Evolutionary conservation across 2,329 filamentous ascomycete genomes (phyloP).

Genomic region (Aspergillus japonicus): DNA sequence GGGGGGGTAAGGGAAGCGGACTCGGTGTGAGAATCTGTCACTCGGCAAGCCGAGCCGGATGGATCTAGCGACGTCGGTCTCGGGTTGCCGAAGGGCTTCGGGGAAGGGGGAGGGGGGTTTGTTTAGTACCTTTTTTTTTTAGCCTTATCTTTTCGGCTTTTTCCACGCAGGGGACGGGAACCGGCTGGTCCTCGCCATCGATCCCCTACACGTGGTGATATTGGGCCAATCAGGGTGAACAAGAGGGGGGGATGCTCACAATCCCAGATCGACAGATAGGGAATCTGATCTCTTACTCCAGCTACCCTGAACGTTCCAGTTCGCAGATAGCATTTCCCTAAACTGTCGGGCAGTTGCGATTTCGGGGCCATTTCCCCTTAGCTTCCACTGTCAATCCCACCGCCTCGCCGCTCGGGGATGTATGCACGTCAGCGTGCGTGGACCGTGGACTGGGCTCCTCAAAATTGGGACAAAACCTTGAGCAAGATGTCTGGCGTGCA

Average conservation of each 20-base stretch:
- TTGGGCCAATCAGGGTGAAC: background rate
- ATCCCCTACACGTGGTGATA: background rate
- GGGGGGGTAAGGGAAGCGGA: background rate
- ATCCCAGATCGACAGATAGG: background rate
- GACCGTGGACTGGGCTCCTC: no score
- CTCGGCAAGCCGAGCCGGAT: background rate
- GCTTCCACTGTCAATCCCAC: background rate
- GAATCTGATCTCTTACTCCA: background rate
- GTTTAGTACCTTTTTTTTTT: background rate
- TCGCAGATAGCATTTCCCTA: background rate
- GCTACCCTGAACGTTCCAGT: background rate
- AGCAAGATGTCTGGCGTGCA: no score
- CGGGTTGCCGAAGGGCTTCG: background rate
- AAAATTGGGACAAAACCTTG: no score
- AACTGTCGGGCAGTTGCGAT: background rate
- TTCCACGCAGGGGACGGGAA: background rate
- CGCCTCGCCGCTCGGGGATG: background rate
- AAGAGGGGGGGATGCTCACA: background rate
- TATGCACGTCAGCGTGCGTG: background rate
- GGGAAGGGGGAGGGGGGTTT: no score
- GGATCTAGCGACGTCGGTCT: background rate
- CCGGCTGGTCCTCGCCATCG: background rate
- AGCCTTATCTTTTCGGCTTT: background rate
- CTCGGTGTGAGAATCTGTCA: background rate
- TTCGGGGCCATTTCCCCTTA: background rate